Evolutionary conservation across 2,329 filamentous ascomycete species (phyloP).

Genomic region (Colletotrichum sp.): DNA sequence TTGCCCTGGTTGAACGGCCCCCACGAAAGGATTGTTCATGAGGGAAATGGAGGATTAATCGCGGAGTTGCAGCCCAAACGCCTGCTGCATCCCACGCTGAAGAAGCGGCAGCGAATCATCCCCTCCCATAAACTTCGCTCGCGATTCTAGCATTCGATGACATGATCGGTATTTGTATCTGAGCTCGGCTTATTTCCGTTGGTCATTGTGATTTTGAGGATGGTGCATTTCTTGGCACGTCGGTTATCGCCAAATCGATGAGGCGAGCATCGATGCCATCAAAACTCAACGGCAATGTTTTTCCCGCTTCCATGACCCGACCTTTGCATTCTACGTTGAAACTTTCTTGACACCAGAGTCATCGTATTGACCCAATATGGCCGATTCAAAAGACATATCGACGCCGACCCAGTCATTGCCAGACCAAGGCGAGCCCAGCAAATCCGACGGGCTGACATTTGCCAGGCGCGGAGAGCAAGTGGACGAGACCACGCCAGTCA

Average conservation of each 20-base stretch:
- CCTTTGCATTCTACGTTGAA: background rate
- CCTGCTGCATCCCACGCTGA: background rate
- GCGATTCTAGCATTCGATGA: background rate
- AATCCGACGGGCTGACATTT: conserved; percentile 18
- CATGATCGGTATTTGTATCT: background rate
- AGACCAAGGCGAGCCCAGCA: background rate
- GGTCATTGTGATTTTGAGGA: background rate
- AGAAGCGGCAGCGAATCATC: background rate
- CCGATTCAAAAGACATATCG: background rate
- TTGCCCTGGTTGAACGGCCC: background rate
- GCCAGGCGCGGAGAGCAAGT: conserved; percentile 24
- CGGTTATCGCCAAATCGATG: background rate
- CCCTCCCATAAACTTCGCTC: background rate
- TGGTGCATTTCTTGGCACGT: background rate
- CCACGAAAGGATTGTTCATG: background rate
- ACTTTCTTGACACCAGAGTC: background rate
- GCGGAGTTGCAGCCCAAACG: background rate
- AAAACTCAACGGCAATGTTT: background rate
- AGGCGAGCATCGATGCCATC: background rate
- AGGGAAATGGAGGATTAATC: background rate
- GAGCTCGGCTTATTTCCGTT: background rate
- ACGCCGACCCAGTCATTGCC: background rate
- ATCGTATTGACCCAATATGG: background rate
- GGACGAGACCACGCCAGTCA: conserved; percentile 13
- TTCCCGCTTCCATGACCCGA: background rate